Conservation (phyloP, 306 rosid genomes). For the Arachis hypogaea region DNA sequence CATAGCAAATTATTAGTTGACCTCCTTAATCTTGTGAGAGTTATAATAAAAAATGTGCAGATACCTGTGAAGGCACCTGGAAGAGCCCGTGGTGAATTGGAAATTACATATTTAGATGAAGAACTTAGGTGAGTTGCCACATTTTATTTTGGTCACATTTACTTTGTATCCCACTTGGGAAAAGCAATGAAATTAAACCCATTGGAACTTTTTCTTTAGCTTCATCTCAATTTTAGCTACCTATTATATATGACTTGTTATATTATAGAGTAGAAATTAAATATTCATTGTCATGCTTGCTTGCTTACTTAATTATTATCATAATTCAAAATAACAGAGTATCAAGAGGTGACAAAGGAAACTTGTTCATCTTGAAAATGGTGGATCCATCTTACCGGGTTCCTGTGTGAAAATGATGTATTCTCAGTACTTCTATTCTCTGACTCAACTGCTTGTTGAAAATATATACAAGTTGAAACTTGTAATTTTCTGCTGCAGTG, state of each 20-base stretch:
- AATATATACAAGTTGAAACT: slow-evolving; percentile 9
- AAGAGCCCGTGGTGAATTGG: slow-evolving; percentile 87
- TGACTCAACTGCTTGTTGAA: slow-evolving; percentile 1
- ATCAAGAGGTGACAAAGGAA: slow-evolving; percentile 93
- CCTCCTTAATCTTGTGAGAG: neutral
- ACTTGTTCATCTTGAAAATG: slow-evolving; percentile 88
- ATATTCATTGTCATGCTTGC: neutral
- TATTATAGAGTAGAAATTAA: neutral
- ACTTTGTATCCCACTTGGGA: neutral
- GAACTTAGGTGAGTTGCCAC: slow-evolving; percentile 72
- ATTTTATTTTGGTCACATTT: slow-evolving; percentile 7
- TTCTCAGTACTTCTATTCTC: slow-evolving; percentile 8
- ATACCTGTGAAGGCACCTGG: slow-evolving; percentile 91
- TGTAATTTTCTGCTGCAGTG: neutral
- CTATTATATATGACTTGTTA: no score
- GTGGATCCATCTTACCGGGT: slow-evolving; percentile 81
- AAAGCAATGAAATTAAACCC: slow-evolving; percentile 14
- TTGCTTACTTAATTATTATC: neutral
- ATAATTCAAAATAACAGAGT: slow-evolving; percentile 56
- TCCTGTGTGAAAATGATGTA: slow-evolving; percentile 50
- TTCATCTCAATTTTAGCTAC: no score
- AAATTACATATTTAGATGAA: slow-evolving; percentile 85
- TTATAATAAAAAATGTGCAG: slow-evolving; percentile 41
- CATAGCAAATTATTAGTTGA: neutral
- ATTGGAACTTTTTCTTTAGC: neutral